These are phyloP conservation scores for Nakazawaea peltata DNA, from an alignment of 805 yeast genomes.

Conservation along the genomic window DNA sequence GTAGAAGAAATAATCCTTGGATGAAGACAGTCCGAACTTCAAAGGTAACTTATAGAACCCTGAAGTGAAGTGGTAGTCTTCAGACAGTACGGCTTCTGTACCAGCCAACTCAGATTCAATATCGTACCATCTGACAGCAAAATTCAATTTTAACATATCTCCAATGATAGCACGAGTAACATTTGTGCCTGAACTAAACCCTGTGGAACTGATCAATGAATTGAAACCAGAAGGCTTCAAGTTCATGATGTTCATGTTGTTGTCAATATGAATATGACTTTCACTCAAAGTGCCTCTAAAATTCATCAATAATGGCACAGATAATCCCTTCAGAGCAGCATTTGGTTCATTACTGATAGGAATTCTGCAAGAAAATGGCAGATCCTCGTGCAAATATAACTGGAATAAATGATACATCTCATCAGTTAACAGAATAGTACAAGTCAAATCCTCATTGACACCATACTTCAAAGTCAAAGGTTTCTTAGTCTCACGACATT, in stretches of 20 bases:
- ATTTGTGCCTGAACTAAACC: slow-evolving; percentile 54
- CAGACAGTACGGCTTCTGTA: not conserved
- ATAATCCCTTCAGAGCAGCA: slow-evolving; percentile 29
- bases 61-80: slow-evolving; percentile 4
- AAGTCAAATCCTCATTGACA: slow-evolving; percentile 40
- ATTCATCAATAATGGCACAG: slow-evolving; percentile 53
- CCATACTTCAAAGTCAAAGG: slow-evolving; percentile 52
- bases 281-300: slow-evolving; percentile 61
- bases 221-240: slow-evolving; percentile 28
- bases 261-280: slow-evolving; percentile 62
- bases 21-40: slow-evolving; percentile 5
- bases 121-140: slow-evolving; percentile 50
- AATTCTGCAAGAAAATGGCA: slow-evolving; percentile 62
- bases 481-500: slow-evolving; percentile 55
- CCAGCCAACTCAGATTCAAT: not conserved
- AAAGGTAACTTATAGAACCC: slow-evolving; percentile 10
- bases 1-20: slow-evolving; percentile 8
- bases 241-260: slow-evolving; percentile 43
- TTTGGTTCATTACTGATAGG: slow-evolving; percentile 39
- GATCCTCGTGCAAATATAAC: slow-evolving; percentile 69
- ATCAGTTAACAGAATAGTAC: slow-evolving; percentile 57
- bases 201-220: slow-evolving; percentile 45
- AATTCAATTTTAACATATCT: slow-evolving; percentile 45
- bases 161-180: slow-evolving; percentile 61
- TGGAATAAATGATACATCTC: slow-evolving; percentile 67